A percentile compares a stretch with the other conserved stretches of the same genome.
phyloP scores from a whole-genome alignment of 768 basidiomycete genomes.

The Tylopilus felleus region DNA sequence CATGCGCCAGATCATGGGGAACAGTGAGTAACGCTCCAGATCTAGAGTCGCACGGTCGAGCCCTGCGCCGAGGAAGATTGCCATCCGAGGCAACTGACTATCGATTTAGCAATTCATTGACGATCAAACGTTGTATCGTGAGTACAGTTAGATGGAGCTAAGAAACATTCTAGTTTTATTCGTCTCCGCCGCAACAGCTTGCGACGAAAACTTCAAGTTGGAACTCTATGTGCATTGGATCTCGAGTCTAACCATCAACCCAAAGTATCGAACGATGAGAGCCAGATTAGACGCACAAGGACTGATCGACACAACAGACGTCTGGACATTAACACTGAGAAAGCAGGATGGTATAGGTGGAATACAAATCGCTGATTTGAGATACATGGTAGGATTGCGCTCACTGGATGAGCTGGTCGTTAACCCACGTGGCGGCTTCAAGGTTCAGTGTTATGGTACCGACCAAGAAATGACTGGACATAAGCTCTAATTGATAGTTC shows the following conservation, averaged over 20 bases:
- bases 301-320: constrained; percentile 5
- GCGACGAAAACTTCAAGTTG: neutral
- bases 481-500: constrained; percentile 9
- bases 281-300: constrained; percentile 15
- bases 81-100: constrained; percentile 8
- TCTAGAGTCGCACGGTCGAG: neutral
- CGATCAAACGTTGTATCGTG: constrained; percentile 4
- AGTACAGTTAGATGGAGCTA: constrained; percentile 12
- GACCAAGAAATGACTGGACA: constrained; percentile 5
- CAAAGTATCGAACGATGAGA: neutral
- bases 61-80: neutral
- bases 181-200: neutral
- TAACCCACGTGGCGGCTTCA: constrained; percentile 6
- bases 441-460: constrained; percentile 13
- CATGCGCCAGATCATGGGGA: too few relatives aligned
- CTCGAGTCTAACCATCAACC: neutral
- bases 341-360: constrained; percentile 3
- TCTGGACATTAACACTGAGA: neutral
- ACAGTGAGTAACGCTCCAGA: too few relatives aligned
- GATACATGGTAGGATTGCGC: constrained; percentile 14
- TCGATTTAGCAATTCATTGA: constrained; percentile 9
- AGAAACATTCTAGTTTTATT: constrained; percentile 7
- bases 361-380: constrained; percentile 18
- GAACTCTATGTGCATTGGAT: constrained; percentile 1
- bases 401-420: constrained; percentile 14